Evolutionary conservation across 2,329 filamentous ascomycete species (phyloP).

Genomic region (Claviceps maximensis): DNA sequence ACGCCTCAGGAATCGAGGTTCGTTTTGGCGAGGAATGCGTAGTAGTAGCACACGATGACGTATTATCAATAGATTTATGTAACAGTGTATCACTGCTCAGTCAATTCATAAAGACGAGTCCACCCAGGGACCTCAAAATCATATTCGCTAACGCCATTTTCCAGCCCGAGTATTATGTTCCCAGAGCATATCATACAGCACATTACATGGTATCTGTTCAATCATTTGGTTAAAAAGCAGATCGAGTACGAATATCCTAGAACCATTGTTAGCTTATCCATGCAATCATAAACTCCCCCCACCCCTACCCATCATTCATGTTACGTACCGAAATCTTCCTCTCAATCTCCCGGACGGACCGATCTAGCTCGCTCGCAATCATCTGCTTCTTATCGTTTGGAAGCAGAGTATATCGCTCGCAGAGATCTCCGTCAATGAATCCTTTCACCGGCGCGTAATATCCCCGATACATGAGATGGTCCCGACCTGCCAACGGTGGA

Average conservation of each 20-base stretch:
- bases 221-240: constrained; percentile 35
- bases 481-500: constrained; percentile 75
- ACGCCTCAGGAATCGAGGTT: constrained; percentile 15
- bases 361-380: constrained; percentile 86
- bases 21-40: constrained; percentile 21
- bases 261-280: constrained; percentile 12
- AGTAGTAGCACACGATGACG: not conserved
- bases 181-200: constrained; percentile 12
- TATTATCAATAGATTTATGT: not conserved
- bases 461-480: constrained; percentile 88
- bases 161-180: constrained; percentile 14
- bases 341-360: constrained; percentile 85
- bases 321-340: constrained; percentile 66
- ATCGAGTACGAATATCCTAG: constrained; percentile 45
- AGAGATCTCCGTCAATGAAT: constrained; percentile 91
- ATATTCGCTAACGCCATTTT: constrained; percentile 19
- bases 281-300: not conserved
- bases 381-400: constrained; percentile 83
- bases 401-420: constrained; percentile 77
- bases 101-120: constrained; percentile 14
- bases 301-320: not conserved
- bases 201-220: constrained; percentile 1
- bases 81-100: constrained; percentile 9
- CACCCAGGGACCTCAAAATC: constrained; percentile 12
- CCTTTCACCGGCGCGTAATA: constrained; percentile 97